Evolutionary conservation across 2,329 filamentous ascomycete genomes (phyloP), one percentile per base, ranked within the genome.

Genomic region (Cyphellophora europaea): DNA sequence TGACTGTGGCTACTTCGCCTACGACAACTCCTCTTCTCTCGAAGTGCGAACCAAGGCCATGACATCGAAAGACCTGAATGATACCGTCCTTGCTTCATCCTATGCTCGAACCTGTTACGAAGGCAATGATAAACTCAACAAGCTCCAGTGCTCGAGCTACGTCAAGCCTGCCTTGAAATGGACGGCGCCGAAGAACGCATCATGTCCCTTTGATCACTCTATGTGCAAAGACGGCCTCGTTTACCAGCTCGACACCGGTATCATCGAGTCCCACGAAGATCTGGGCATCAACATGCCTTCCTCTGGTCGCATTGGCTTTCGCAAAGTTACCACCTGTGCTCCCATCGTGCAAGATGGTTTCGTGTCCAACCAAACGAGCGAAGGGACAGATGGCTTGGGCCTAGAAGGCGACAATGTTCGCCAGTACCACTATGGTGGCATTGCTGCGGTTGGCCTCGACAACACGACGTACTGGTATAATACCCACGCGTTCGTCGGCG

Each of bases 281-380:
- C 41, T 56, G 18, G 53, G 53, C 5, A 50, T 56, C 38, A 55
- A 55, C 34, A 37, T 47, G 6, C 45, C 39, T 5, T 27, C 37
- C 3, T 28, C 35, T 3, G 43, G 49, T 6, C 45, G 52, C 2
- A 30, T 55, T 21, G 38, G 42, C 3, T 53, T 45, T 32, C 45
- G 51, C 21, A 47, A 48, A 32, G 37, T 48, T 10, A 42, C 42
- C 3, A 49, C 47, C n/a, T 49, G 48, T 35, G 33, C 47, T 5
- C 47, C 47, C 3, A 25, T 49, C 19, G 27, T 32, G 3, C 19
- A 29, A 14, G 15, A 11, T 4, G 29, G 29, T 15, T 34, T 15
- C 15, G 30, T 33, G 10, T 30, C 34, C 11, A 33, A 36, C 13
- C 17, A 27, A 15, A 37, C 18, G 14, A 32, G 30, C 8, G 35